Conservation (phyloP, 73 alveolate genomes). For the Symbiodinium natans region DNA sequence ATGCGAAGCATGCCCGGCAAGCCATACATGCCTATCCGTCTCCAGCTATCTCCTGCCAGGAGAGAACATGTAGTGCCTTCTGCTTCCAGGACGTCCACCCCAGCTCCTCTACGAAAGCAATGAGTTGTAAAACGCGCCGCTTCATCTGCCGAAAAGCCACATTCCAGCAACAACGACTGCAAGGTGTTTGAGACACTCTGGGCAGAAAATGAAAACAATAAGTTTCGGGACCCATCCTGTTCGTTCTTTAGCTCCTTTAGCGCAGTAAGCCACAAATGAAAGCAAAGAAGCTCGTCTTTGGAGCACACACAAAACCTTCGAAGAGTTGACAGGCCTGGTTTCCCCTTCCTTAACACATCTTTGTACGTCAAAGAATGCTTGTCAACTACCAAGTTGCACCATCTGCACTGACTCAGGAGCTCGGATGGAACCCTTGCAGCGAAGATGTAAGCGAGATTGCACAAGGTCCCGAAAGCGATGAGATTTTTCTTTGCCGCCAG, state of each 20-base stretch:
- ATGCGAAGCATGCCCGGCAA: neutral
- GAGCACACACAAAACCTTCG: neutral
- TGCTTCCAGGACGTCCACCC: neutral
- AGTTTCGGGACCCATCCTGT: neutral
- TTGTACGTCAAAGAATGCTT: neutral
- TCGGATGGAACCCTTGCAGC: neutral
- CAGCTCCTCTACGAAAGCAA: neutral
- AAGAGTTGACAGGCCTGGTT: neutral
- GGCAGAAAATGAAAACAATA: neutral
- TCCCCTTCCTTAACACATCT: neutral
- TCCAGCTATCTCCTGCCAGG: neutral
- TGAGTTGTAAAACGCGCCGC: neutral
- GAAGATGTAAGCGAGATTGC: constrained; percentile 1
- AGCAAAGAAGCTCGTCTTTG: neutral
- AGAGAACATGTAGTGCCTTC: neutral
- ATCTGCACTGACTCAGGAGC: neutral
- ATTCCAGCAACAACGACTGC: constrained; percentile 10
- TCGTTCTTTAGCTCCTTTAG: neutral
- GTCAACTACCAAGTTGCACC: neutral
- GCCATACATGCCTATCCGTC: neutral
- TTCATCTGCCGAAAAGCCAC: neutral
- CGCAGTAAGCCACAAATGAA: neutral
- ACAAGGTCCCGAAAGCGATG: neutral
- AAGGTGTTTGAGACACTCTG: neutral
- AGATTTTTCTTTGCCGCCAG: neutral